Base-by-base conservation (phyloP, 139 green algal genomes). In the Klebsormidium nitens region DNA sequence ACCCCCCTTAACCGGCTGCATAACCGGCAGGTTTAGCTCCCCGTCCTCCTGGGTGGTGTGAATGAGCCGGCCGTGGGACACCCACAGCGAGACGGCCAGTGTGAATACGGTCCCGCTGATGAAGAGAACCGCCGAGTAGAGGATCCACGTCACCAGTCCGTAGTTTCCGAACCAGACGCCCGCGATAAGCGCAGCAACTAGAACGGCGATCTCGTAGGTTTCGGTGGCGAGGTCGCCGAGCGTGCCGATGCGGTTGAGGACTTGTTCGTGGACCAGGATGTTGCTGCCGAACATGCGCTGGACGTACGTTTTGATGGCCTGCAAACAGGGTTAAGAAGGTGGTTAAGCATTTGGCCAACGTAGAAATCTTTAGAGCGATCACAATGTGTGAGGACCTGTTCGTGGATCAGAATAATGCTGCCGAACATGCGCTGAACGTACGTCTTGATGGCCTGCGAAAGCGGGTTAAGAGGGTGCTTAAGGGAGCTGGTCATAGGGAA, bases 391-490 rank as follows among this genome's bases (percentile, higher is more conserved):
- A 63, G 37, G 55, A 32, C 55, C 38, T 35, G 31, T 36, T 63
- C 55, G 31, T 63, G 55, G 17, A 63, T 28, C 26, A 63, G 28
- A 32, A 36, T 17, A 31, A 42, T 36, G 29, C 31, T 28, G 28
- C 55, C 55, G n/a, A 63, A 35, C 55, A 37, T 63, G 55, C 28
- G 28, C 31, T 63, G 28, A 17, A 63, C 55, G 38, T 42, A 63
- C 55, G 38, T 63, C 55, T 63, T 31, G n/a, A 31, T 29, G 2
- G 42, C 8, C 8, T 50, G 8, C 42, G 14, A n/a, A 50, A 50
- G 11, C 11, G 14, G 14, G 14, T 50, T 50, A 50, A 50, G 42
- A 50, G 14, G 11, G 42, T 8, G 8, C 11, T n/a, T 50, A n/a
- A 14, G 42, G 8, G 8, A 59, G 49, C 11, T 35, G 19, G 26